These are phyloP conservation scores for Apiotrichum gamsii DNA, from an alignment of 1,284 basidiomycete species.

Conservation along the genomic window DNA sequence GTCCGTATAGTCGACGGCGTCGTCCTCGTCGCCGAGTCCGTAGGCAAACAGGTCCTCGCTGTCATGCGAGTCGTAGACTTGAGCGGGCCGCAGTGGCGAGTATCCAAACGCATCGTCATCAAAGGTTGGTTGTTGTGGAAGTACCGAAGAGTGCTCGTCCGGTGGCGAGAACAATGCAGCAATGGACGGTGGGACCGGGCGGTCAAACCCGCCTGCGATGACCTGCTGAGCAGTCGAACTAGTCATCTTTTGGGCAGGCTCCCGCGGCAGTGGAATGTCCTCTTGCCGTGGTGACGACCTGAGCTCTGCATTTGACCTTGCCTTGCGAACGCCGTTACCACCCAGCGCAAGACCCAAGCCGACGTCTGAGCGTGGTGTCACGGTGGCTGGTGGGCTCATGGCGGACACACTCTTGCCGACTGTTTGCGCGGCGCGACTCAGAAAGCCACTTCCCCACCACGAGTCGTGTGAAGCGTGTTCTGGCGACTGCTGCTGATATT, in stretches of 20 bases:
- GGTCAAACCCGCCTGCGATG: not conserved
- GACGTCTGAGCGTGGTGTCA: conserved; percentile 13
- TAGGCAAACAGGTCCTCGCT: conserved; percentile 28
- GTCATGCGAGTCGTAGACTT: conserved; percentile 36
- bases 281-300: conserved; percentile 34
- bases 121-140: not conserved
- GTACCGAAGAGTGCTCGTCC: not conserved
- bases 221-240: not conserved
- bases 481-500: not conserved
- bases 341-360: conserved; percentile 30
- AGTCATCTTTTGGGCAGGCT: not conserved
- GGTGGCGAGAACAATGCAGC: conserved; percentile 13
- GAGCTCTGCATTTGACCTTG: conserved; percentile 33
- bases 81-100: conserved; percentile 23
- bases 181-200: conserved; percentile 7
- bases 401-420: conserved; percentile 10
- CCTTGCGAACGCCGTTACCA: conserved; percentile 32
- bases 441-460: conserved; percentile 24
- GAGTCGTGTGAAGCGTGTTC: conserved; percentile 2
- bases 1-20: not conserved
- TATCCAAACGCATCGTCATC: conserved; percentile 29
- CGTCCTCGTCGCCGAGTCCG: not conserved
- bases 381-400: conserved; percentile 13
- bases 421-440: conserved; percentile 6
- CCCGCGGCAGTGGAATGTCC: conserved; percentile 10